These are phyloP conservation scores for Bipolaris sorokiniana DNA, from an alignment of 2,329 filamentous ascomycete genomes.

Conservation along the genomic window DNA sequence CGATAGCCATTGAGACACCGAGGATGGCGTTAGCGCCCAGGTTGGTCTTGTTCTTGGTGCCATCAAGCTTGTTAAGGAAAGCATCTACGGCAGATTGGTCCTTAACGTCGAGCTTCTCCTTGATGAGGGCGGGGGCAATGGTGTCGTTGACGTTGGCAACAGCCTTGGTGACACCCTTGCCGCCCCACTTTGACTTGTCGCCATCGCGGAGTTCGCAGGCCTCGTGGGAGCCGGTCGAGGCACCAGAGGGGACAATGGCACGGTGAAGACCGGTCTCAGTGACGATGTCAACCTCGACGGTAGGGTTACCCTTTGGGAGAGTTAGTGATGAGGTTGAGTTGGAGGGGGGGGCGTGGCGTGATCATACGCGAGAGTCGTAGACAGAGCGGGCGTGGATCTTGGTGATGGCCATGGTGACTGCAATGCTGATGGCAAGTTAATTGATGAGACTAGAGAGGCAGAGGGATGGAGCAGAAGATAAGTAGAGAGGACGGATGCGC, in stretches of 20 bases:
- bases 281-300: constrained; percentile 96
- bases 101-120: constrained; percentile 60
- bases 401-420: constrained; percentile 71
- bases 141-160: constrained; percentile 62
- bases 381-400: constrained; percentile 74
- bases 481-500: constrained; percentile 31
- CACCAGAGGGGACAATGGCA: constrained; percentile 95
- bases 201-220: constrained; percentile 62
- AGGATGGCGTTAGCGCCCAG: constrained; percentile 67
- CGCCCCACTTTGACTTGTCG: constrained; percentile 60
- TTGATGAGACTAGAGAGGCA: constrained; percentile 22
- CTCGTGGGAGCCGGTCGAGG: constrained; percentile 73
- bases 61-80: constrained; percentile 61
- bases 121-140: constrained; percentile 62
- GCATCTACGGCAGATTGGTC: constrained; percentile 61
- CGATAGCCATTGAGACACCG: constrained; percentile 65
- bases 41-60: constrained; percentile 64
- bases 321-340: constrained; percentile 15
- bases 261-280: constrained; percentile 96
- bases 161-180: constrained; percentile 63
- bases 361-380: constrained; percentile 81
- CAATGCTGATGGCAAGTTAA: constrained; percentile 30
- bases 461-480: constrained; percentile 29
- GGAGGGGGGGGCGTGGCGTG: neutral
- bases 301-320: constrained; percentile 75